Conservation (phyloP, 2,329 filamentous ascomycete species). For the Ascochyta lentis region DNA sequence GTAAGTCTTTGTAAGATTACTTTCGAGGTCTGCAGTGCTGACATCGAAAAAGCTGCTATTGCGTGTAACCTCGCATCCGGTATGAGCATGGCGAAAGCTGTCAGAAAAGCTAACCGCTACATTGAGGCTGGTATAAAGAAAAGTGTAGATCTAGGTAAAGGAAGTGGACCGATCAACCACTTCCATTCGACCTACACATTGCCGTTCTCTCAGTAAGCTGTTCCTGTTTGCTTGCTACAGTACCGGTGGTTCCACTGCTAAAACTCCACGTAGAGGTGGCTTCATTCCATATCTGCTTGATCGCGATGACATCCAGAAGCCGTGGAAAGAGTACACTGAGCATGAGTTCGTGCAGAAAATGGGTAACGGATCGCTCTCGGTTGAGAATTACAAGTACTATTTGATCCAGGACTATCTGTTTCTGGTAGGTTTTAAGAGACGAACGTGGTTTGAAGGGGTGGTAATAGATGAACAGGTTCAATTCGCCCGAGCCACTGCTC, state of each 20-base stretch:
- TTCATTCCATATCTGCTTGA: slow-evolving; percentile 86
- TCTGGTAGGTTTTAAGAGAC: slow-evolving; percentile 61
- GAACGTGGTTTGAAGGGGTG: not conserved
- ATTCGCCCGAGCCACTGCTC: slow-evolving; percentile 84
- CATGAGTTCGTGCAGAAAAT: slow-evolving; percentile 83
- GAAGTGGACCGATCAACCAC: slow-evolving; percentile 77
- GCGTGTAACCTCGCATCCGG: slow-evolving; percentile 74
- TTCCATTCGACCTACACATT: slow-evolving; percentile 74
- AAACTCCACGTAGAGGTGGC: slow-evolving; percentile 57
- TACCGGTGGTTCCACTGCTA: not conserved
- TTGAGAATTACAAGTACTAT: slow-evolving; percentile 84
- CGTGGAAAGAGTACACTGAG: slow-evolving; percentile 79
- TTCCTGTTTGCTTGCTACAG: not conserved
- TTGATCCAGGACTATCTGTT: slow-evolving; percentile 93
- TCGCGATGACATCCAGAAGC: slow-evolving; percentile 72
- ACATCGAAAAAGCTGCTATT: slow-evolving; percentile 66
- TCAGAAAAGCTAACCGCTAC: slow-evolving; percentile 73
- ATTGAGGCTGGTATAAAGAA: slow-evolving; percentile 74
- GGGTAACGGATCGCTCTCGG: slow-evolving; percentile 75
- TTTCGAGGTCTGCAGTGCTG: not conserved
- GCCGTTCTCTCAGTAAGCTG: slow-evolving; percentile 69
- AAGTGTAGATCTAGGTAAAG: slow-evolving; percentile 68
- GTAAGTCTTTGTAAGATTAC: slow-evolving; percentile 55
- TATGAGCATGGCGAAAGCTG: slow-evolving; percentile 63
- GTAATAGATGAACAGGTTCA: slow-evolving; percentile 66